Evolutionary conservation across 1,284 basidiomycete species (phyloP).

Genomic region (Boletus smithii): DNA sequence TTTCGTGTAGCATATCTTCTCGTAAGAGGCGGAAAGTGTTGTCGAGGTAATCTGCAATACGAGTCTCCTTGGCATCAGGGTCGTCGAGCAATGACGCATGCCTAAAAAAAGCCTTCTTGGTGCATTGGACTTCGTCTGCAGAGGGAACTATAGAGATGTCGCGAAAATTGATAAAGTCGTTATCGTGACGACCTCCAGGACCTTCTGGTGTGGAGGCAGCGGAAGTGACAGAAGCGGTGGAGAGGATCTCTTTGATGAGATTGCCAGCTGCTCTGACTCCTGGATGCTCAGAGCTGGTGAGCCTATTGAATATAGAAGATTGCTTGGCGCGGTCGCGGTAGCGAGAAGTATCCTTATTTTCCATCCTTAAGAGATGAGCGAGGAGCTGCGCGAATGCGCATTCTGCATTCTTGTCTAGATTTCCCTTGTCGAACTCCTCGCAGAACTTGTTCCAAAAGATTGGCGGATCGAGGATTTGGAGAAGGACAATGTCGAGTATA

Average conservation of each 20-base stretch:
- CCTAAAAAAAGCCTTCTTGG: conserved; percentile 46
- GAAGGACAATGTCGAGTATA: conserved; percentile 38
- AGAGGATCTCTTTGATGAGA: conserved; percentile 43
- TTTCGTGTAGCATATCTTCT: conserved; percentile 64
- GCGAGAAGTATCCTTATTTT: conserved; percentile 32
- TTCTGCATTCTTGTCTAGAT: conserved; percentile 38
- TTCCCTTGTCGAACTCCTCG: conserved; percentile 38
- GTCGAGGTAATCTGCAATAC: conserved; percentile 50
- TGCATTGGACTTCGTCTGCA: conserved; percentile 49
- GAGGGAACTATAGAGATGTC: conserved; percentile 58
- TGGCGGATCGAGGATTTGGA: conserved; percentile 48
- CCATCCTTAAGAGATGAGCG: conserved; percentile 44
- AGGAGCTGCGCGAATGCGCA: conserved; percentile 50
- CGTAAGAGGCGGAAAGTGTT: conserved; percentile 62
- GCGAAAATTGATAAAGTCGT: conserved; percentile 58
- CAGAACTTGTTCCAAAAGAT: conserved; percentile 51
- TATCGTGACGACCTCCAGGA: conserved; percentile 64
- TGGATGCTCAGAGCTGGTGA: conserved; percentile 37
- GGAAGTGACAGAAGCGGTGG: conserved; percentile 24
- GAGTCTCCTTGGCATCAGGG: conserved; percentile 35
- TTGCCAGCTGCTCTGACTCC: conserved; percentile 36
- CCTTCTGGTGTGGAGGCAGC: conserved; percentile 24
- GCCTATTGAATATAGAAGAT: conserved; percentile 28
- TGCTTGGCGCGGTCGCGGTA: conserved; percentile 43
- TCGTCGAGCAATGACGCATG: conserved; percentile 43